Evolutionary conservation across 371 early-diverging fungal genomes (phyloP).

Genomic region (Mortierella sp.): DNA sequence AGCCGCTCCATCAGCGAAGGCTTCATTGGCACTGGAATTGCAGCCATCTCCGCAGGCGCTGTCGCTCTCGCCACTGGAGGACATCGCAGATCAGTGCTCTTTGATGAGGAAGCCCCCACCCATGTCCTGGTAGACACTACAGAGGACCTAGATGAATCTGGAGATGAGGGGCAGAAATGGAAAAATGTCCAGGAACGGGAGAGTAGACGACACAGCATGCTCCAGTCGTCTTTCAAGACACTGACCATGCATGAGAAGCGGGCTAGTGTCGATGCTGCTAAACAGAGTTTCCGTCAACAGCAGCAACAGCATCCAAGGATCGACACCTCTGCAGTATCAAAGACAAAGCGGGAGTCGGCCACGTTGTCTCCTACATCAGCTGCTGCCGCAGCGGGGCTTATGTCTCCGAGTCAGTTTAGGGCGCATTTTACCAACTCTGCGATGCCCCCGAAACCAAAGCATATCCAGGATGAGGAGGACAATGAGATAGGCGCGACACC

Average conservation of each 20-base stretch:
- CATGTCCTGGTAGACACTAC: conserved; percentile 46
- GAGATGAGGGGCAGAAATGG: conserved; percentile 2
- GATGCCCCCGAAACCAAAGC: conserved; percentile 21
- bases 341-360: conserved; percentile 10
- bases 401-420: conserved; percentile 44
- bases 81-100: conserved; percentile 8
- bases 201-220: conserved; percentile 24
- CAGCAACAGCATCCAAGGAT: conserved; percentile 22
- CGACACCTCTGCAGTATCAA: conserved; percentile 13
- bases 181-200: conserved; percentile 18
- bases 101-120: conserved; percentile 14
- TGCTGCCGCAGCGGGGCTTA: neutral
- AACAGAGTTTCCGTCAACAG: conserved; percentile 4
- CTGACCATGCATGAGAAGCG: conserved; percentile 32
- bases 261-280: neutral
- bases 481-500: neutral
- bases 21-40: conserved; percentile 9
- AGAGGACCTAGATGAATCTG: conserved; percentile 27
- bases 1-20: conserved; percentile 33
- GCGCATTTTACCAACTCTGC: conserved; percentile 30
- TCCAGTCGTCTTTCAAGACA: conserved; percentile 28
- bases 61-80: neutral
- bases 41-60: neutral
- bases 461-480: conserved; percentile 6
- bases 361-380: conserved; percentile 17